A percentile compares a stretch with the other conserved stretches of the same genome.
phyloP scores from a whole-genome alignment of 129 eudicot genomes.

The Lactuca saligna region DNA sequence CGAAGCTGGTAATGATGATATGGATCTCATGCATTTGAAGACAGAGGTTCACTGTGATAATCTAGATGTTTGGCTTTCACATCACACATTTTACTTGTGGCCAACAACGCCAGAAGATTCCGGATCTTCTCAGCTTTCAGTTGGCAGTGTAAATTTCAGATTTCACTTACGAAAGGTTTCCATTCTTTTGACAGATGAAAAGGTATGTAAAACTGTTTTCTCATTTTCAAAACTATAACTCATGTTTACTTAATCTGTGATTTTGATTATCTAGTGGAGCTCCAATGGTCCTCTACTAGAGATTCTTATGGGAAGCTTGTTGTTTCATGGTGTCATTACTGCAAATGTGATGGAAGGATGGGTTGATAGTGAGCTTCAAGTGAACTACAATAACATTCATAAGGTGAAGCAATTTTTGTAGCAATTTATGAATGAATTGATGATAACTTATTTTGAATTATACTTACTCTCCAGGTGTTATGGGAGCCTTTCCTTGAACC shows the following conservation, averaged over 20 bases:
- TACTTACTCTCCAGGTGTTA: slow-evolving; percentile 56
- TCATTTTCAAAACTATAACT: slow-evolving; percentile 8
- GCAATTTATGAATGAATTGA: not conserved
- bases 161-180: slow-evolving; percentile 62
- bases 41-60: slow-evolving; percentile 51
- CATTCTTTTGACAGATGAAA: slow-evolving; percentile 74
- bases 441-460: slow-evolving; percentile 6
- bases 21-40: slow-evolving; percentile 35
- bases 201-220: slow-evolving; percentile 11
- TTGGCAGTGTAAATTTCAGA: slow-evolving; percentile 37
- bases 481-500: slow-evolving; percentile 99
- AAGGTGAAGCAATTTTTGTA: slow-evolving; percentile 45
- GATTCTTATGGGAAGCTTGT: slow-evolving; percentile 49
- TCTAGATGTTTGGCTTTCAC: slow-evolving; percentile 70
- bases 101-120: slow-evolving; percentile 44
- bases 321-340: slow-evolving; percentile 30
- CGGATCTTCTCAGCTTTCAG: slow-evolving; percentile 35
- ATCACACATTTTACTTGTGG: slow-evolving; percentile 61
- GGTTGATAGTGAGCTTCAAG: slow-evolving; percentile 63
- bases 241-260: not conserved
- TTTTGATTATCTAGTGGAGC: slow-evolving; percentile 50
- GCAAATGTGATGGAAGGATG: slow-evolving; percentile 48
- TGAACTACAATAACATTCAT: slow-evolving; percentile 89
- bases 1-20: slow-evolving; percentile 33
- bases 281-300: slow-evolving; percentile 86